These are phyloP conservation scores for Fusarium oxysporum DNA, from an alignment of 2,329 filamentous ascomycete species.

Conservation along the genomic window DNA sequence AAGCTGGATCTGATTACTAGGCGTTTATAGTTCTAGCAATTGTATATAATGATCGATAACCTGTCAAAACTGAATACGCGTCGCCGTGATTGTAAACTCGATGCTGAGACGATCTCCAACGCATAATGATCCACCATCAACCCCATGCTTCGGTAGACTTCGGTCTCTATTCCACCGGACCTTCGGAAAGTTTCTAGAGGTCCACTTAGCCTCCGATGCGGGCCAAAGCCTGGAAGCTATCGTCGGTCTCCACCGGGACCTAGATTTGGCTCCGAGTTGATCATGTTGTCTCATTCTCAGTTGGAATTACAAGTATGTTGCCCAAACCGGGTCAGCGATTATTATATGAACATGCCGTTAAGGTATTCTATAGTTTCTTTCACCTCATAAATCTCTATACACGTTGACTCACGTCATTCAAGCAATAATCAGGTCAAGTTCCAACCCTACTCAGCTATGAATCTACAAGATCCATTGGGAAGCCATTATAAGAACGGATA, in stretches of 20 bases:
- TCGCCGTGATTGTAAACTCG: not conserved
- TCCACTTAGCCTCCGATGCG: not conserved
- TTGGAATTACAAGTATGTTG: not conserved
- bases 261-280: not conserved
- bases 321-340: too few relatives aligned
- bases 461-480: not conserved
- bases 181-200: not conserved
- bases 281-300: not conserved
- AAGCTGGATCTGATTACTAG: not conserved
- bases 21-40: not conserved
- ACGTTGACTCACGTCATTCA: not conserved
- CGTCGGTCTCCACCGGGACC: not conserved
- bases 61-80: too few relatives aligned
- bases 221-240: not conserved
- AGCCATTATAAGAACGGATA: not conserved
- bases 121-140: not conserved
- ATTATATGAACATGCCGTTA: rapidly evolving
- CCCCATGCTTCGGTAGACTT: not conserved
- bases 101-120: not conserved
- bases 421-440: too few relatives aligned
- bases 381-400: not conserved
- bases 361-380: not conserved
- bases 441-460: not conserved
- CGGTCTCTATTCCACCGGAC: not conserved
- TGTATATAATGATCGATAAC: not conserved